A percentile compares a stretch with the other conserved stretches of the same genome.
phyloP scores from a whole-genome alignment of 208 protist genomes.

The Leishmania aethiopica region DNA sequence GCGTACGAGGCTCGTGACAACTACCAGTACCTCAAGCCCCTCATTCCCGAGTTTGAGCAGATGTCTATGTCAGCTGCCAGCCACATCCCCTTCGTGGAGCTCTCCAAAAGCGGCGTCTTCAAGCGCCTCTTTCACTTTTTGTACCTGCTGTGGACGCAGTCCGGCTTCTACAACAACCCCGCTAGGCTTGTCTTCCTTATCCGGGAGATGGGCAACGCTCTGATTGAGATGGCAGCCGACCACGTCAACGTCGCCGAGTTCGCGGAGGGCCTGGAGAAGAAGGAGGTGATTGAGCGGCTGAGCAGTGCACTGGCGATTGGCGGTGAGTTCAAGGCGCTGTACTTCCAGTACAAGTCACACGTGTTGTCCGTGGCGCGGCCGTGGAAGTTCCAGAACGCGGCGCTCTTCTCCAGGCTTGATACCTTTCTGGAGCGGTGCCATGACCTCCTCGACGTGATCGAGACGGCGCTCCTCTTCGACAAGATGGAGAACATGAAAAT shows the following conservation, averaged over 20 bases:
- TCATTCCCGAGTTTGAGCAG: slow-evolving; percentile 84
- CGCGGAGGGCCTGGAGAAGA: slow-evolving; percentile 93
- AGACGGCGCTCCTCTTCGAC: slow-evolving; percentile 95
- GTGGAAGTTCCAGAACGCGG: slow-evolving; percentile 95
- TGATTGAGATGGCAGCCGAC: slow-evolving; percentile 92
- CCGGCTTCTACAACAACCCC: slow-evolving; percentile 93
- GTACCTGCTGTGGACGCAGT: slow-evolving; percentile 95
- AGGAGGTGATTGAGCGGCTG: slow-evolving; percentile 92
- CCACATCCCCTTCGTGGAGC: slow-evolving; percentile 77
- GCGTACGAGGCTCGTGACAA: slow-evolving; percentile 90
- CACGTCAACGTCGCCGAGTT: slow-evolving; percentile 92
- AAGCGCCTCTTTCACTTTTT: slow-evolving; percentile 93
- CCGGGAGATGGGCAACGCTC: slow-evolving; percentile 94
- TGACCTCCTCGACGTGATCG: slow-evolving; percentile 95
- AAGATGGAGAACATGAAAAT: slow-evolving; percentile 97
- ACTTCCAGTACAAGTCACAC: slow-evolving; percentile 95
- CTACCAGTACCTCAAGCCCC: slow-evolving; percentile 92
- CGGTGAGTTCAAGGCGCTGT: slow-evolving; percentile 93
- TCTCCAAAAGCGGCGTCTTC: slow-evolving; percentile 82
- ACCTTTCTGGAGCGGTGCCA: slow-evolving; percentile 96
- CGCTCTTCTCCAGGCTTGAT: slow-evolving; percentile 95
- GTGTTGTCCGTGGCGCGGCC: slow-evolving; percentile 73
- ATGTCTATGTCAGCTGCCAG: slow-evolving; percentile 60
- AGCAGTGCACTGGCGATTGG: slow-evolving; percentile 87
- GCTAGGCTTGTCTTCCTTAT: slow-evolving; percentile 94